phyloP scores from a whole-genome alignment of 192 early-diverging fungal species.

The Cetraspora pellucida region DNA sequence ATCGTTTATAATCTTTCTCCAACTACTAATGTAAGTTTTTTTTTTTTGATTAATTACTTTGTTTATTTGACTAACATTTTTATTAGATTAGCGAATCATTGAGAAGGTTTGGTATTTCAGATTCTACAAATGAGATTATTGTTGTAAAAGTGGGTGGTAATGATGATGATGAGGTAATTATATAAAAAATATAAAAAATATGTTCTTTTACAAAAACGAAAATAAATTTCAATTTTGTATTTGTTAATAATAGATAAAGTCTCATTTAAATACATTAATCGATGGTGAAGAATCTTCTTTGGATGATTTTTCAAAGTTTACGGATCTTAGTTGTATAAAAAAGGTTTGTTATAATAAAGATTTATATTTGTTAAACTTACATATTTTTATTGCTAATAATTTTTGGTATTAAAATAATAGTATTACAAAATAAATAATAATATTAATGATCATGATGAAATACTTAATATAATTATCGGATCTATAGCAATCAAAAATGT shows the following conservation, averaged over 20 bases:
- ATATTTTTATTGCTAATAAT: background rate
- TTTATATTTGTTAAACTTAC: background rate
- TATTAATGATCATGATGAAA: conserved; percentile 40
- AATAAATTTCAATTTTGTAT: background rate
- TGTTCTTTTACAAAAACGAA: background rate
- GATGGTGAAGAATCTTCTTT: conserved; percentile 31
- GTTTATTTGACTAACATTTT: conserved; percentile 10
- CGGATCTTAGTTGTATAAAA: conserved; percentile 43
- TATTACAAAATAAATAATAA: conserved; percentile 54
- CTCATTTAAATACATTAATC: conserved; percentile 23
- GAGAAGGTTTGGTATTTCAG: conserved; percentile 52
- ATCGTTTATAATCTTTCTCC: conserved; percentile 62
- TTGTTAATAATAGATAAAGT: background rate
- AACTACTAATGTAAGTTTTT: conserved; percentile 50
- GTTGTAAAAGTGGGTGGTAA: conserved; percentile 53
- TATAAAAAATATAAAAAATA: background rate
- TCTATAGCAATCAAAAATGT: conserved; percentile 56
- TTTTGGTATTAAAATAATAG: conserved; percentile 37
- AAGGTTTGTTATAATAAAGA: conserved; percentile 40
- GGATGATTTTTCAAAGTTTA: conserved; percentile 40
- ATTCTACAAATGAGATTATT: conserved; percentile 47
- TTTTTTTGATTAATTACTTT: conserved; percentile 3
- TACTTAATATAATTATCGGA: conserved; percentile 53
- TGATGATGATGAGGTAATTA: conserved; percentile 36
- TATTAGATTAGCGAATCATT: conserved; percentile 58